Conservation (phyloP, 495 filamentous ascomycete species). For the Penicillium roqueforti region DNA sequence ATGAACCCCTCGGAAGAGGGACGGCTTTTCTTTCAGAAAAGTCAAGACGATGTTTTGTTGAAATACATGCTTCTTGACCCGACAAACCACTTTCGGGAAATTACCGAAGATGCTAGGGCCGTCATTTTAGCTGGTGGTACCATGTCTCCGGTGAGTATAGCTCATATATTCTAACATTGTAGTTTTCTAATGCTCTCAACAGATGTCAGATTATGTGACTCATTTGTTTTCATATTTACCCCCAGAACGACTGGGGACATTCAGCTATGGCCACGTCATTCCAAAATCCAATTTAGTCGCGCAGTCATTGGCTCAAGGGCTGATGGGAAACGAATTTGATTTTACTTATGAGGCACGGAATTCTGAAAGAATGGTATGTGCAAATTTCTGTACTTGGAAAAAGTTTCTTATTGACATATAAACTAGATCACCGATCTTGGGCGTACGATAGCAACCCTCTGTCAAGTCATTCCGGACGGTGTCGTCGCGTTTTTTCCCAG, state of each 20-base stretch:
- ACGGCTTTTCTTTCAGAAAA: slow-evolving; percentile 71
- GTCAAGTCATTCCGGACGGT: slow-evolving; percentile 75
- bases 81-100: slow-evolving; percentile 81
- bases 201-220: slow-evolving; percentile 80
- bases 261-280: slow-evolving; percentile 94
- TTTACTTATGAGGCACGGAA: slow-evolving; percentile 79
- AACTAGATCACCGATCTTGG: slow-evolving; percentile 73
- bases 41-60: slow-evolving; percentile 54
- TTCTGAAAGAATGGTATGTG: slow-evolving; percentile 49
- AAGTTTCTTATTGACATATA: background rate
- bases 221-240: slow-evolving; percentile 79
- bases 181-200: slow-evolving; percentile 4
- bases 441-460: slow-evolving; percentile 63
- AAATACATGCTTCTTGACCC: slow-evolving; percentile 94
- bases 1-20: slow-evolving; percentile 89
- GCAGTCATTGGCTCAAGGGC: slow-evolving; percentile 54
- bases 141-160: slow-evolving; percentile 72
- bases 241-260: slow-evolving; percentile 60
- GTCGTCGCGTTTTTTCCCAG: slow-evolving; percentile 97
- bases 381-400: background rate
- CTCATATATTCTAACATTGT: background rate
- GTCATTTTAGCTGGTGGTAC: slow-evolving; percentile 93
- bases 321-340: slow-evolving; percentile 63
- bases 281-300: slow-evolving; percentile 75
- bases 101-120: slow-evolving; percentile 80